Conservation (phyloP, 2,329 filamentous ascomycete genomes). For the Macrophomina pseudophaseolina region DNA sequence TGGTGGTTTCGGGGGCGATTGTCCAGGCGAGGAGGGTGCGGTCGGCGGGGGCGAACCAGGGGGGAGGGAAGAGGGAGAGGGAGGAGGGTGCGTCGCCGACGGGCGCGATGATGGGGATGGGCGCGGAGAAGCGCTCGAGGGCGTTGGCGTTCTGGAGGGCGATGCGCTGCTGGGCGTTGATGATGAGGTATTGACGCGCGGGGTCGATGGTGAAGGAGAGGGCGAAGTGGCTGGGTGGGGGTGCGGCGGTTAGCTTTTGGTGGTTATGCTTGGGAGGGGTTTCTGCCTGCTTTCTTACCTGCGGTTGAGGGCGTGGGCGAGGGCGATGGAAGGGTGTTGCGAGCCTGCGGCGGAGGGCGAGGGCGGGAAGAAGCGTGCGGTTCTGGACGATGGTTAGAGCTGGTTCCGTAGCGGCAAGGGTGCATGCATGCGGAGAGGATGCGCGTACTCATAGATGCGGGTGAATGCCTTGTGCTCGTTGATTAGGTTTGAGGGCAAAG, state of each 20-base stretch:
- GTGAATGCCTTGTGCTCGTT: slow-evolving; percentile 3
- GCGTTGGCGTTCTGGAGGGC: slow-evolving; percentile 16
- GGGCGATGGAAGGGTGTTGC: background rate
- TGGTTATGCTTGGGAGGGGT: background rate
- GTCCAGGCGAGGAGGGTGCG: slow-evolving; percentile 5
- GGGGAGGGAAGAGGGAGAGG: background rate
- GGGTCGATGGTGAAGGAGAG: slow-evolving; percentile 14
- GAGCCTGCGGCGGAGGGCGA: background rate
- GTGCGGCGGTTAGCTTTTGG: background rate
- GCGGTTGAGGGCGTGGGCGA: background rate
- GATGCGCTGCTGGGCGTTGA: slow-evolving; percentile 22
- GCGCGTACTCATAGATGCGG: slow-evolving; percentile 18
- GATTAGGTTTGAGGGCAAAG: slow-evolving; percentile 2
- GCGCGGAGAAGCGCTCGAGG: background rate
- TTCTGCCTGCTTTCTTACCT: background rate
- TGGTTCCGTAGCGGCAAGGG: background rate
- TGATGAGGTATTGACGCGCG: slow-evolving; percentile 16
- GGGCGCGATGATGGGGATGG: slow-evolving; percentile 6
- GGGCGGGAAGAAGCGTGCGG: slow-evolving; percentile 10
- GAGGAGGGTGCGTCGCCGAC: background rate
- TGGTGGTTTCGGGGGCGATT: background rate
- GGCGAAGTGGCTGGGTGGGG: slow-evolving; percentile 5
- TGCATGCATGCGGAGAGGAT: background rate
- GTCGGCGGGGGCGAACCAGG: slow-evolving; percentile 20
- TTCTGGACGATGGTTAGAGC: background rate